Conservation (phyloP, 306 rosid genomes). For the Carpinus fangiana region DNA sequence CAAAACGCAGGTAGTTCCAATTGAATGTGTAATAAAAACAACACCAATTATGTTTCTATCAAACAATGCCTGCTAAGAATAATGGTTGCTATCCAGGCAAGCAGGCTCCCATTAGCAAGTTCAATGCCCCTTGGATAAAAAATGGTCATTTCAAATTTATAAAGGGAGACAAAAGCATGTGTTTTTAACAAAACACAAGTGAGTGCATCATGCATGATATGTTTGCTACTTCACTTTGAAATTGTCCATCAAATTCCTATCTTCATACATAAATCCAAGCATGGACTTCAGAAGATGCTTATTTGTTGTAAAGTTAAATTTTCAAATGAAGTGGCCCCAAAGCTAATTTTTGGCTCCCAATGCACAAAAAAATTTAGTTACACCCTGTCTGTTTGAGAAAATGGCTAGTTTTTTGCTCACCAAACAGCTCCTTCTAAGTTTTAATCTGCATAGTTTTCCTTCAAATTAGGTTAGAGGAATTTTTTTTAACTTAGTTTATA, state of each 20-base stretch:
- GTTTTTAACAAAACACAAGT: conserved; percentile 23
- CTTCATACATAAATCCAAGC: conserved; percentile 19
- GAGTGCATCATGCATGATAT: background rate
- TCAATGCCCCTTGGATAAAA: background rate
- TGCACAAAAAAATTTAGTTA: too few relatives aligned
- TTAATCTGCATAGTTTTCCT: too few relatives aligned
- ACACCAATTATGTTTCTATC: conserved; percentile 32
- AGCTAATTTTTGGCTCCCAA: too few relatives aligned
- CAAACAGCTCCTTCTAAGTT: too few relatives aligned
- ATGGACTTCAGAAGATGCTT: conserved; percentile 18
- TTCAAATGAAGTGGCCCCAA: too few relatives aligned
- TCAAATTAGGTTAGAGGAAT: too few relatives aligned
- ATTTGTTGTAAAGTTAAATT: too few relatives aligned
- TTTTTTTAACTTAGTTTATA: too few relatives aligned
- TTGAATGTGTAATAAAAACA: conserved; percentile 22
- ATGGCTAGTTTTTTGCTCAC: too few relatives aligned
- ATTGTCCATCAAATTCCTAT: background rate
- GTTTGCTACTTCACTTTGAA: conserved; percentile 6
- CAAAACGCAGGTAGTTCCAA: conserved; percentile 44
- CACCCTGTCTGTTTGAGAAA: too few relatives aligned
- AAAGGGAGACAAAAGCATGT: conserved; percentile 40
- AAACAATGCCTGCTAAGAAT: conserved; percentile 16
- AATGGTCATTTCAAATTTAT: conserved; percentile 26
- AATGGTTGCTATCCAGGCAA: conserved; percentile 6
- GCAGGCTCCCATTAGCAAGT: background rate